Conservation (phyloP, 805 yeast genomes). For the Kockiozyma suomiensis region DNA sequence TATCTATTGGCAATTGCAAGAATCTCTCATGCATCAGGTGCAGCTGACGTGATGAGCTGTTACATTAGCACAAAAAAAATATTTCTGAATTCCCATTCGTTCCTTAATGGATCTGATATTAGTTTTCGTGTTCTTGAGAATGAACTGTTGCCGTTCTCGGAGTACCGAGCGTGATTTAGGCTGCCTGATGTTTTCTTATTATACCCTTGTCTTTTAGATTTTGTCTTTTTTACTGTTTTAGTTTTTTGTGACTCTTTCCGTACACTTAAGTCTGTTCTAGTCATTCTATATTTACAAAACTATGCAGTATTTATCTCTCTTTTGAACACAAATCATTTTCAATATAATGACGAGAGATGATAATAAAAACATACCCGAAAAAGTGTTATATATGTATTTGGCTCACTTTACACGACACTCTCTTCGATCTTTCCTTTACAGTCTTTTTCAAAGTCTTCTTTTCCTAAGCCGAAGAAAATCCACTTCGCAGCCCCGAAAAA, state of each 20-base stretch:
- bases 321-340: too few relatives aligned
- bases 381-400: background rate
- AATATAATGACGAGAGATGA: too few relatives aligned
- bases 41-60: background rate
- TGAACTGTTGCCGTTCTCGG: background rate
- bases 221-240: too few relatives aligned
- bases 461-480: constrained; percentile 20
- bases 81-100: background rate
- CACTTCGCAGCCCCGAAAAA: constrained; percentile 54
- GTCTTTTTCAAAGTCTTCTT: background rate
- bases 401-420: background rate
- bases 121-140: background rate
- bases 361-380: too few relatives aligned
- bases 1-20: background rate
- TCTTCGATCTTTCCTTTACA: background rate
- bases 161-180: too few relatives aligned
- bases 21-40: background rate
- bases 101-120: background rate
- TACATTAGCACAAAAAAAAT: background rate
- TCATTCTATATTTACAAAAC: too few relatives aligned
- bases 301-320: too few relatives aligned
- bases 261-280: too few relatives aligned
- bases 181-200: too few relatives aligned
- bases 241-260: too few relatives aligned
- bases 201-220: too few relatives aligned